Base-by-base conservation (phyloP, 1,284 basidiomycete species). In the Cutaneotrichosporon dermatis region DNA sequence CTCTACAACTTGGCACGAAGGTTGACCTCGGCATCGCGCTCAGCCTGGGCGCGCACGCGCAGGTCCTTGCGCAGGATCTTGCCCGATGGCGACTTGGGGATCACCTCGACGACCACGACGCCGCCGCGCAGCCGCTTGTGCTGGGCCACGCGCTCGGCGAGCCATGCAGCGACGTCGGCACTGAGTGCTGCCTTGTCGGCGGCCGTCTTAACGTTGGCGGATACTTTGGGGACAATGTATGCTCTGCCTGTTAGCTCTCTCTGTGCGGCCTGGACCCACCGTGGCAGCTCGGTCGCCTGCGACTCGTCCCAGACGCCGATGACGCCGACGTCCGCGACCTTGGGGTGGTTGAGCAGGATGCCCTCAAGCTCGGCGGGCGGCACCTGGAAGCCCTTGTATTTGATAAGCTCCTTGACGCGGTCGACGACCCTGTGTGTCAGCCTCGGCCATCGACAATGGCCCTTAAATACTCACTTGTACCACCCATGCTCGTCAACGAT, bases 311-410 rank as follows among this genome's bases (percentile, higher is more conserved):
- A 79, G 0, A 91, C 78, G 4, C 88, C 88, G 59, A 90, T 84
- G 4, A 90, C 88, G 7, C 85, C 88, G 0, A 82, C 80, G 66
- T 91, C 88, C 4, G 83, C 83, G 36, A 90, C 81, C 3, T 87
- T 83, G 0, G 86, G 84, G 67, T 92, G 88, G 6, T 82, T 82
- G 10, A 92, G 76, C 1, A 92, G 82, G 0, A 90, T 74, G 39
- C 83, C 82, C 70, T 92, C 90, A 2, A 93, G 81, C 66, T 92
- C 90, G 0, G 90, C 89, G 0, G 90, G 90, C 0, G 90, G 84
- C n/a, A 92, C 90, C 66, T 78, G 76, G 62, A 71, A 77, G 16
- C 78, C 78, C 62, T 79, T 79, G 65, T 91, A 91, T 74, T 92
- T 91, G 79, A 92, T 89, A 39, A 92, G 77, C 70, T 92, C 90